Evolutionary conservation across 805 yeast species (phyloP).

Genomic region (Pichia eremophila): DNA sequence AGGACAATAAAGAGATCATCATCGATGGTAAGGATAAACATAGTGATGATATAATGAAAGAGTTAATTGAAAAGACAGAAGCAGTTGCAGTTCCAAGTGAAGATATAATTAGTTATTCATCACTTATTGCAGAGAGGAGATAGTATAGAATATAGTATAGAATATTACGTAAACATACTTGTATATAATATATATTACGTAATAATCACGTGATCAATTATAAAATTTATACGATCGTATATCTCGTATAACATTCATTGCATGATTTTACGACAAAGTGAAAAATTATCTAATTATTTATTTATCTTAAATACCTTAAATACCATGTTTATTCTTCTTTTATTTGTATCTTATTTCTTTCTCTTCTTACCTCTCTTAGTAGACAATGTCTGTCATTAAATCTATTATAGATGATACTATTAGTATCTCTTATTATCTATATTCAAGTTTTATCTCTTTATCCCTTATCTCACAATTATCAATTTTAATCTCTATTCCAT

Average conservation of each 20-base stretch:
- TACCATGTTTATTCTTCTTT: too few species aligned
- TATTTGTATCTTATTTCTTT: too few species aligned
- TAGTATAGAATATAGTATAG: too few species aligned
- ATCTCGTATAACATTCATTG: too few species aligned
- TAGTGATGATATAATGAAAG: constrained; percentile 45
- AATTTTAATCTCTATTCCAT: constrained; percentile 40
- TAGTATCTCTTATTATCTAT: constrained; percentile 1
- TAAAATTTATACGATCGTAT: too few species aligned
- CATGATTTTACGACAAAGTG: too few species aligned
- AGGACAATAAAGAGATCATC: constrained; percentile 29
- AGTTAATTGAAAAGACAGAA: constrained; percentile 40
- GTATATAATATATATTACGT: too few species aligned
- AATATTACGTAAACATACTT: too few species aligned
- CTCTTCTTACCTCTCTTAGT: too few species aligned
- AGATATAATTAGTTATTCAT: constrained; percentile 30
- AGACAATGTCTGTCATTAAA: constrained; percentile 20
- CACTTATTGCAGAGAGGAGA: background rate
- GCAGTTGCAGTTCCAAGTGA: constrained; percentile 42
- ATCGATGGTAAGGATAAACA: constrained; percentile 47
- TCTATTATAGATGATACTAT: constrained; percentile 15
- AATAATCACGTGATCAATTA: too few species aligned
- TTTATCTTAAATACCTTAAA: too few species aligned
- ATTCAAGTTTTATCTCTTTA: constrained; percentile 11
- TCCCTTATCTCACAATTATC: constrained; percentile 22
- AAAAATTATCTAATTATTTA: too few species aligned